phyloP scores from a whole-genome alignment of 768 basidiomycete species.

The Lactarius vividus region DNA sequence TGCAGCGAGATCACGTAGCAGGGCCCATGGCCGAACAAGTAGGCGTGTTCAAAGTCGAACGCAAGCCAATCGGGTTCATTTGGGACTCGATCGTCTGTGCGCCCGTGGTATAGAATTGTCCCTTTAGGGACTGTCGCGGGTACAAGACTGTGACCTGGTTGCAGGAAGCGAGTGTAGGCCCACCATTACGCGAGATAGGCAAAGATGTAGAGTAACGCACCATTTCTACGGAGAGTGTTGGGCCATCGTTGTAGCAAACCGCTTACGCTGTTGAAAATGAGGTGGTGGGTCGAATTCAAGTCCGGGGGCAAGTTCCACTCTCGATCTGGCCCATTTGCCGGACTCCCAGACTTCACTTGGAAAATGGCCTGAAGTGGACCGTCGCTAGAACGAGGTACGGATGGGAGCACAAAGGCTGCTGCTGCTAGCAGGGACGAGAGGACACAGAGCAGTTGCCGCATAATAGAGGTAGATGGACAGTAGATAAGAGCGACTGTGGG shows the following conservation, averaged over 20 bases:
- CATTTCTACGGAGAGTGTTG: conserved; percentile 34
- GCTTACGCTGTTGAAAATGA: conserved; percentile 38
- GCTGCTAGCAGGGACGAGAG: neutral
- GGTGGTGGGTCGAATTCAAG: conserved; percentile 35
- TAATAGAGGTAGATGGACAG: neutral
- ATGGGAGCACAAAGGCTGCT: conserved; percentile 9
- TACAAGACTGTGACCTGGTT: conserved; percentile 22
- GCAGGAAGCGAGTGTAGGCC: neutral
- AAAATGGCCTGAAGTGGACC: conserved; percentile 27
- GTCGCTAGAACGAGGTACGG: conserved; percentile 29
- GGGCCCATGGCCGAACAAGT: conserved; percentile 7
- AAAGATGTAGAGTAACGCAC: conserved; percentile 6
- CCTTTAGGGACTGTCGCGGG: conserved; percentile 22
- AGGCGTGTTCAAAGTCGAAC: conserved; percentile 26
- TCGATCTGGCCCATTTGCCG: neutral
- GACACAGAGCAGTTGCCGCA: neutral
- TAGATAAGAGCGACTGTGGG: no score
- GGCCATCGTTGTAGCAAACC: conserved; percentile 41
- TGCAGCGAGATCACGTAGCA: conserved; percentile 17
- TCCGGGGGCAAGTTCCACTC: conserved; percentile 29
- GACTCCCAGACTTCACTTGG: neutral
- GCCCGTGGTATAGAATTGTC: conserved; percentile 28
- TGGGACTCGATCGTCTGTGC: conserved; percentile 6
- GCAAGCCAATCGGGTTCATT: conserved; percentile 24
- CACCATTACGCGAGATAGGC: neutral